Conservation (phyloP, 805 yeast genomes). For the Metschnikowia arizonensis region DNA sequence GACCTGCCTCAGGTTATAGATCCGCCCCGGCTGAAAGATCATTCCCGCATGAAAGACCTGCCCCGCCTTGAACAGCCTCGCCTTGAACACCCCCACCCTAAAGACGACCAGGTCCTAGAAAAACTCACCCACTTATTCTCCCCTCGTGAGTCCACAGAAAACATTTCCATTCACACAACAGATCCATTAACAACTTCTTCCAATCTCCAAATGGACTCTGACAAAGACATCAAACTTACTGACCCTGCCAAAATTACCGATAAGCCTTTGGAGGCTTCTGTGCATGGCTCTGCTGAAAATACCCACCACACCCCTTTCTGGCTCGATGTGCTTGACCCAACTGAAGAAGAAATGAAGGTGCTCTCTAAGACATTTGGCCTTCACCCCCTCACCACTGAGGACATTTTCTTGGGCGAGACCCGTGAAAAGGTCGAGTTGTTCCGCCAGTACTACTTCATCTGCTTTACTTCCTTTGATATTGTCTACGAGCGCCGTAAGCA, state of each 20-base stretch:
- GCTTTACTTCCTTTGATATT: slow-evolving; percentile 64
- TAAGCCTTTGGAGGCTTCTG: not conserved
- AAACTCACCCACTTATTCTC: no score
- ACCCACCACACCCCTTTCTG: slow-evolving; percentile 47
- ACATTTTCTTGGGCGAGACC: slow-evolving; percentile 87
- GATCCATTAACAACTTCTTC: no score
- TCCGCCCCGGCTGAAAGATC: no score
- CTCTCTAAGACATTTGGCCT: slow-evolving; percentile 86
- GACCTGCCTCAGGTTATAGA: no score
- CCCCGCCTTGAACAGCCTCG: no score
- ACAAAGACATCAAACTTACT: no score
- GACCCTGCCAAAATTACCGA: not conserved
- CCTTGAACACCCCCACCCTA: no score
- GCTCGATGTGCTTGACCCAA: slow-evolving; percentile 89
- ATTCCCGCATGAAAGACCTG: no score
- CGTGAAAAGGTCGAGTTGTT: slow-evolving; percentile 94
- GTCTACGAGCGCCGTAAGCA: slow-evolving; percentile 65
- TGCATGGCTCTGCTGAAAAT: not conserved
- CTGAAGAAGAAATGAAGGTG: slow-evolving; percentile 95
- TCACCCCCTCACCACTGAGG: slow-evolving; percentile 95
- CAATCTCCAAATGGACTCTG: no score
- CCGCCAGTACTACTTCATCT: slow-evolving; percentile 84
- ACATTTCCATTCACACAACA: no score
- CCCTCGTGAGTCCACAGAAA: no score
- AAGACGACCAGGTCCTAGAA: no score